These are phyloP conservation scores for Leptographium radiaticola DNA, from an alignment of 2,329 filamentous ascomycete species.

Conservation along the genomic window DNA sequence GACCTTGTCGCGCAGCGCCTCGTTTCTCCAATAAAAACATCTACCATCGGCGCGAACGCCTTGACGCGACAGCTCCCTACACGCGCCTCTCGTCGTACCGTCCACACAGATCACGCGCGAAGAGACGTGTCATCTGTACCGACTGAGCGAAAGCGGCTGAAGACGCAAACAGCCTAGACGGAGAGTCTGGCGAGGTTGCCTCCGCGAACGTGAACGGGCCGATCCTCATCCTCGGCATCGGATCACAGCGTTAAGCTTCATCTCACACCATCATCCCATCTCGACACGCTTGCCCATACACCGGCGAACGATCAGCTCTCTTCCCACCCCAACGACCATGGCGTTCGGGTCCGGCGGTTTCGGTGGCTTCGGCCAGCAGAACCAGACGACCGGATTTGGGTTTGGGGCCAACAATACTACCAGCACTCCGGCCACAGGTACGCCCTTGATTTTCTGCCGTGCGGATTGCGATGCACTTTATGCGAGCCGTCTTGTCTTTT, in stretches of 20 bases:
- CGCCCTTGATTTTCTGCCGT: constrained; percentile 17
- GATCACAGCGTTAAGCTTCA: background rate
- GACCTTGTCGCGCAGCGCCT: background rate
- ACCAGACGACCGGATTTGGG: constrained; percentile 39
- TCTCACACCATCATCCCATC: background rate
- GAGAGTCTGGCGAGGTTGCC: background rate
- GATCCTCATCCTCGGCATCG: background rate
- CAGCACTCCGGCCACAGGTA: constrained; percentile 36
- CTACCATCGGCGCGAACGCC: background rate
- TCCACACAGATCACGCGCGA: too few species aligned
- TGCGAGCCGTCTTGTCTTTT: background rate
- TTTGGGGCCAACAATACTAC: constrained; percentile 34
- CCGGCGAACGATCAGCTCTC: background rate
- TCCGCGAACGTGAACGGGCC: background rate
- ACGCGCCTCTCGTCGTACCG: background rate
- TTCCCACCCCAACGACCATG: constrained; percentile 26
- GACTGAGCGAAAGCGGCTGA: too few species aligned
- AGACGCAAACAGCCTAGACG: background rate
- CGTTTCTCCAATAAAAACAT: background rate
- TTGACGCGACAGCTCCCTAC: background rate
- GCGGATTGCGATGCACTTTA: background rate
- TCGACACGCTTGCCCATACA: background rate
- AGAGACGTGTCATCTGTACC: too few species aligned
- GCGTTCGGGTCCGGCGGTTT: constrained; percentile 39
- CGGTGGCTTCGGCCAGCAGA: constrained; percentile 48